Evolutionary conservation across 345 rosid species (phyloP), one percentile per base, ranked within the genome.

Genomic region (Gossypium mustelinum): DNA sequence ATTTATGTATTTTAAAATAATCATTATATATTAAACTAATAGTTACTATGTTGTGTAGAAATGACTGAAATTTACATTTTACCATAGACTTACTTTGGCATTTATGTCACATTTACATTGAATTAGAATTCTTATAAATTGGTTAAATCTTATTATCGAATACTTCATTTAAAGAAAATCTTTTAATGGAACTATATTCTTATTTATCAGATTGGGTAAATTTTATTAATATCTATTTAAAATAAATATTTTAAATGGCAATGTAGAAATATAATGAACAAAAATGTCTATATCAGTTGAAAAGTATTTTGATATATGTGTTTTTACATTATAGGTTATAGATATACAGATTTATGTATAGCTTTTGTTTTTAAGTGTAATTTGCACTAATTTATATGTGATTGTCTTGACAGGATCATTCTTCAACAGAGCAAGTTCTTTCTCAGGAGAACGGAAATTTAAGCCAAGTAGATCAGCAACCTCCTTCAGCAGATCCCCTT

Each of bases 401-500:
- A 44, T 64, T 50, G 47, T 78, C 57, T 61, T 84, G 78, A 61
- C 87, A 88, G 98, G 94, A 87, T 24, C 80, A 85, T 52, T 69
- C 74, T 75, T 79, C 93, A 76, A 84, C 71, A 64, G 86, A 86
- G 69, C 87, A 75, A 78, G 79, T 76, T 74, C 45, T 70, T 72
- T 66, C 83, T 73, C 92, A 79, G 69, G 77, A 82, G 39, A 93
- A 96, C 86, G 97, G 94, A 61, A 78, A 79, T 84, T 75, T 83
- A 80, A 84, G 73, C 76, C 79, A 50, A 75, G 81, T 74, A 78
- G 97, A 91, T 60, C 84, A 85, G 81, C 87, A 87, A 78, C 65
- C 80, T 68, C 90, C 85, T 72, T 83, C 92, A 68, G 84, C 89
- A 14, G 97, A 96, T 83, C 79, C 92, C 75, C 87, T 96, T 56